Conservation (phyloP, 2,329 filamentous ascomycete species). For the Akanthomyces muscarius region DNA sequence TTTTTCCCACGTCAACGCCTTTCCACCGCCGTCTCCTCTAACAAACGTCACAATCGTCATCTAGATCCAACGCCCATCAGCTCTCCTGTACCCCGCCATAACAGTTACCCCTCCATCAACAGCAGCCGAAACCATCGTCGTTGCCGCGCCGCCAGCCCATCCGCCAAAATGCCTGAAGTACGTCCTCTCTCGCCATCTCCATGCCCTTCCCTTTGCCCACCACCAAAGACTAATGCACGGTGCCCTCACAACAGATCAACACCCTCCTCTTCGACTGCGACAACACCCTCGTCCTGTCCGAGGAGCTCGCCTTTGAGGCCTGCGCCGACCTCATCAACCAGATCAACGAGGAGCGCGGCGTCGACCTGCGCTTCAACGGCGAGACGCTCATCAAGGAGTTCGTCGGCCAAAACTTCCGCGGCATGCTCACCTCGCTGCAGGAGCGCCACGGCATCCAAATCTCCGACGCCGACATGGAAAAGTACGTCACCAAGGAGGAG, state of each 20-base stretch:
- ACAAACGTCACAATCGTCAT: neutral
- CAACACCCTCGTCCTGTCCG: constrained; percentile 91
- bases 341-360: constrained; percentile 65
- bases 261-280: constrained; percentile 74
- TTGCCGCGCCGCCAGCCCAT: neutral
- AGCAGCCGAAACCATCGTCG: neutral
- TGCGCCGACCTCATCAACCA: constrained; percentile 87
- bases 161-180: constrained; percentile 19
- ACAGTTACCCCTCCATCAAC: neutral
- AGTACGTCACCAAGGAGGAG: constrained; percentile 73
- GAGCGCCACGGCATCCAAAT: constrained; percentile 72
- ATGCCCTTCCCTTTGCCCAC: neutral
- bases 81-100: neutral
- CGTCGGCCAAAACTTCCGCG: constrained; percentile 90
- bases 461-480: constrained; percentile 62
- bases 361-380: constrained; percentile 69
- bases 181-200: neutral
- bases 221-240: neutral
- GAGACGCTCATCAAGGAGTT: constrained; percentile 78
- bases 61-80: neutral
- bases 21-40: neutral
- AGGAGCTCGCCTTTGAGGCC: constrained; percentile 86
- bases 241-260: constrained; percentile 45
- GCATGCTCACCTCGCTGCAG: constrained; percentile 78
- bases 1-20: neutral